Conservation (phyloP, 257 asterid species). For the Forsythia viridissima region DNA sequence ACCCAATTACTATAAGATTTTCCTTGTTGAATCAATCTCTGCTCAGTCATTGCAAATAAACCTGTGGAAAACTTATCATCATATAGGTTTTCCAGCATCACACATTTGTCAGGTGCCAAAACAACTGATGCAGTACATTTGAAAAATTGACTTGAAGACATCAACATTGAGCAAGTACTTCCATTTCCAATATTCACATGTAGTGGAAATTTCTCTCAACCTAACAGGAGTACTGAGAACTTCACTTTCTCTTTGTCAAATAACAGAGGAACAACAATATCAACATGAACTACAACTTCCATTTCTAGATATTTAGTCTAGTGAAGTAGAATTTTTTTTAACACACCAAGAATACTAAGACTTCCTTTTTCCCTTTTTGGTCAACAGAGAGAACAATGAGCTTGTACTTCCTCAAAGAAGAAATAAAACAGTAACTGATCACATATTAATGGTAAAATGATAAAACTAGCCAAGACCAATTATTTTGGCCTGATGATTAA, state of each 20-base stretch:
- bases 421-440: background rate
- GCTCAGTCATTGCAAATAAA: constrained; percentile 82
- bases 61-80: constrained; percentile 46
- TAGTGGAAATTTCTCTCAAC: constrained; percentile 14
- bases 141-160: background rate
- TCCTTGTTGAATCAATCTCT: constrained; percentile 49
- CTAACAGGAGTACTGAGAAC: constrained; percentile 1
- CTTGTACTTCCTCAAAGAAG: background rate
- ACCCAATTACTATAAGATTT: constrained; percentile 55
- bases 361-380: background rate
- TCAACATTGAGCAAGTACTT: constrained; percentile 5
- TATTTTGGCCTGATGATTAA: background rate
- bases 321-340: background rate
- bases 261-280: background rate
- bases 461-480: background rate
- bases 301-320: background rate
- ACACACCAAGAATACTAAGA: background rate
- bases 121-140: constrained; percentile 14
- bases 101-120: constrained; percentile 20
- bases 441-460: background rate
- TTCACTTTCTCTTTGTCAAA: constrained; percentile 5
- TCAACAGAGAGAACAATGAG: background rate
- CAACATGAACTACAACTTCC: background rate
- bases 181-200: background rate
- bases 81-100: constrained; percentile 17